These are phyloP conservation scores for Aureobasidium vineae DNA, from an alignment of 2,329 filamentous ascomycete genomes.

Conservation along the genomic window DNA sequence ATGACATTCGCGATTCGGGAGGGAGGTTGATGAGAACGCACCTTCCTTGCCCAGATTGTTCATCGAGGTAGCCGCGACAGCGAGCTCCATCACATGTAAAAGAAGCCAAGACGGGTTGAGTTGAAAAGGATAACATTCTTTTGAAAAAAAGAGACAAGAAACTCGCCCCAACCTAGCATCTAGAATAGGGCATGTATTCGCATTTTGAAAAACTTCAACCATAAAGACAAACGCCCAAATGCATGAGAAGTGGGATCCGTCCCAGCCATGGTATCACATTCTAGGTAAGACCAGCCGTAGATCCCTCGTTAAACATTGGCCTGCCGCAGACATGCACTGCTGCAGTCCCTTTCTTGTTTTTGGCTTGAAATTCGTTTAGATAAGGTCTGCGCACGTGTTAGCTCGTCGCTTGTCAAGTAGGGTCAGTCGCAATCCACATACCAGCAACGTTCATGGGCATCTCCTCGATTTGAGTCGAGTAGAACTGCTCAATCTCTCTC, in stretches of 20 bases:
- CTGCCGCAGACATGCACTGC: conserved; percentile 23
- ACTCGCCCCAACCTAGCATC: conserved; percentile 25
- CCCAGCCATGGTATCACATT: conserved; percentile 25
- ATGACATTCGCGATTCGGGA: too few species aligned
- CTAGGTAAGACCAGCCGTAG: conserved; percentile 23
- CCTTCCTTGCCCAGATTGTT: not conserved
- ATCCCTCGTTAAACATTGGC: conserved; percentile 26
- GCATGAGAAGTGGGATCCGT: conserved; percentile 25
- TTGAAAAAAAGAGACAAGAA: conserved; percentile 22
- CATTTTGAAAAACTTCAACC: conserved; percentile 26
- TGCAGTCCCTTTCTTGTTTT: conserved; percentile 25
- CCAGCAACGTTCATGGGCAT: conserved; percentile 93
- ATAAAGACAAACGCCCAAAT: conserved; percentile 28
- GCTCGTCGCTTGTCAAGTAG: conserved; percentile 55
- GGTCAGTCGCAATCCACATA: conserved; percentile 42
- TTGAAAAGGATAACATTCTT: conserved; percentile 25
- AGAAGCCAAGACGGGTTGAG: not conserved
- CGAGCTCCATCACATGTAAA: conserved; percentile 2
- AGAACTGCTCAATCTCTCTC: conserved; percentile 99
- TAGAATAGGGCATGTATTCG: conserved; percentile 27
- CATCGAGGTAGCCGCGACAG: not conserved
- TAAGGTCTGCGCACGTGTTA: conserved; percentile 38
- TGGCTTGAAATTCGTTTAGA: conserved; percentile 36
- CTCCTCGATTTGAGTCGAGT: conserved; percentile 99
- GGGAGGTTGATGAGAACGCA: too few species aligned